A percentile compares a stretch with the other conserved stretches of the same genome.
phyloP scores from a whole-genome alignment of 768 basidiomycete genomes.

The Candolleomyces efflorescens region DNA sequence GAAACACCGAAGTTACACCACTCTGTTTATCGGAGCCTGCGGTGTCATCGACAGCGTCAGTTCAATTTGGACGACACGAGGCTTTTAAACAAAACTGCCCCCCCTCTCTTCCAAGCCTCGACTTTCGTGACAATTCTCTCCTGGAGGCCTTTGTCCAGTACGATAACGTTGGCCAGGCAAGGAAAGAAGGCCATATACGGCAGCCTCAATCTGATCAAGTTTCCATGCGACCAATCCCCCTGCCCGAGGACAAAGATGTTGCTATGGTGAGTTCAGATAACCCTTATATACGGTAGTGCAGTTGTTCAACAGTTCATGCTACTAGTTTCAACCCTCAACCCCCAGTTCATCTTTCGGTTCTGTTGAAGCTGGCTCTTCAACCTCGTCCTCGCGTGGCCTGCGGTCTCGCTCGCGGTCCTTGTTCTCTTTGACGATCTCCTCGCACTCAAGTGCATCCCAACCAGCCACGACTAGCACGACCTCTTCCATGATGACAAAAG shows the following conservation, averaged over 20 bases:
- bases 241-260: neutral
- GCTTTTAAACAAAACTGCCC: neutral
- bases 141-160: neutral
- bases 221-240: neutral
- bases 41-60: neutral
- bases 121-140: neutral
- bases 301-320: neutral
- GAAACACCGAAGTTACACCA: conserved; percentile 1
- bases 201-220: neutral
- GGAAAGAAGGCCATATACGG: neutral
- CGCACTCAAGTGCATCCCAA: neutral
- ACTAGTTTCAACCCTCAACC: neutral
- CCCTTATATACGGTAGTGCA: neutral
- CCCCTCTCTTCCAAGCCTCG: neutral
- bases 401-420: conserved; percentile 1
- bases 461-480: conserved; percentile 1
- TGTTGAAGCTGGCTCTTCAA: conserved; percentile 2
- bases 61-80: too few relatives aligned
- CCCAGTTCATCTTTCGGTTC: neutral
- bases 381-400: neutral
- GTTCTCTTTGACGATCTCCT: neutral
- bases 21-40: neutral
- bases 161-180: neutral
- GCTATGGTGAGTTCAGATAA: conserved; percentile 2
- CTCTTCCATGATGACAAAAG: neutral